Evolutionary conservation across 2,329 filamentous ascomycete genomes (phyloP), one percentile per base, ranked within the genome.

Genomic region (Didymella arachidicola): DNA sequence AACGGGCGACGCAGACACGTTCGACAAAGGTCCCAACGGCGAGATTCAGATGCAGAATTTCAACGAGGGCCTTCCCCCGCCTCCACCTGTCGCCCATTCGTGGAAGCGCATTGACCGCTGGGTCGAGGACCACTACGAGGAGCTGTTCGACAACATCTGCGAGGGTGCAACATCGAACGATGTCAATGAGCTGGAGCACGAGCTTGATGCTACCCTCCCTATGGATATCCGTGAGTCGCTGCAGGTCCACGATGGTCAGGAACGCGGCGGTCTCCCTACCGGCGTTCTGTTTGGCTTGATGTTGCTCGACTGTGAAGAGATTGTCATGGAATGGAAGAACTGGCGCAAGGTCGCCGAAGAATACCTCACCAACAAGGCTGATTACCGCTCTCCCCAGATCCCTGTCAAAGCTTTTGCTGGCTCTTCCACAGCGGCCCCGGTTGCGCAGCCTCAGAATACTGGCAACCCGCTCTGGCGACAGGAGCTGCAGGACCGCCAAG

Each of bases 11-110:
- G 69, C 69, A 46, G 74, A 75, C 50, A 62, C 75, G 7, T 76
- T 77, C 69, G 91, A 95, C 73, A 87, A 87, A 58, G 85, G 88
- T 66, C 87, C 80, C 80, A 87, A 80, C 5, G 91, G 91, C 65
- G 94, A 97, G 77, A 97, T 99, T 62, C 94, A 90, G 68, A 95
- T 99, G 92, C 95, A 97, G 79, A 90, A 90, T 62, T 99, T 99
- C 80, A 88, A 90, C 71, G 93, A 97, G 67, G 95, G 95, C 55
- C 85, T 92, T 25, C 93, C 95, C 2, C 95, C 95, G 2, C 87
- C 95, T 7, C 95, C 95, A 2, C 93, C 95, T 7, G 88, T 96
- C 38, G 78, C 82, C 47, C 93, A 97, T 79, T 96, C 94, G 14
- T 99, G 95, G 95, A 88, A 85, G 75, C 91, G 93, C 78, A 97